Evolutionary conservation across 2,329 filamentous ascomycete genomes (phyloP).

Genomic region (Byssothecium circinans): DNA sequence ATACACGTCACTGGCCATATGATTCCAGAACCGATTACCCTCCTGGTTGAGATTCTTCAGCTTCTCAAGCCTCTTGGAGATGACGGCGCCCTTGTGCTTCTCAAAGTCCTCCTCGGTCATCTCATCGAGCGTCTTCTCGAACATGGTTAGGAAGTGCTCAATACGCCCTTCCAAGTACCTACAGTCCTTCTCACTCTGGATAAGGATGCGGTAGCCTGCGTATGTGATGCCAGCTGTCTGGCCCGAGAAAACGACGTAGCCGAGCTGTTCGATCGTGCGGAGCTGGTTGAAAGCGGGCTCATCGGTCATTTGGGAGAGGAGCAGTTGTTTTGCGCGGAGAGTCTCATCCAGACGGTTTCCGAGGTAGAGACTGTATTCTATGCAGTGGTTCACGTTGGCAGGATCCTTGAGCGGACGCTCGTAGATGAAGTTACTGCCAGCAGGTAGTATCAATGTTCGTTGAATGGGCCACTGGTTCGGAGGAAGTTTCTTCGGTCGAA

Average conservation of each 20-base stretch:
- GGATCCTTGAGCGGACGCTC: constrained; percentile 79
- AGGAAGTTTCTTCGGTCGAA: constrained; percentile 74
- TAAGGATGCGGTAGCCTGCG: constrained; percentile 78
- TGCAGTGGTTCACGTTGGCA: constrained; percentile 71
- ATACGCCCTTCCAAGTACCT: constrained; percentile 85
- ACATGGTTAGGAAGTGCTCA: constrained; percentile 75
- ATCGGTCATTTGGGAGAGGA: constrained; percentile 87
- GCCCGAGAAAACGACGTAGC: constrained; percentile 92
- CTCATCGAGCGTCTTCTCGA: constrained; percentile 65
- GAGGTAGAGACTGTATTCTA: constrained; percentile 51
- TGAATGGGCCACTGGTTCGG: constrained; percentile 77
- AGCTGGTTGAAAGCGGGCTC: constrained; percentile 95
- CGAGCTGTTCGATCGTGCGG: constrained; percentile 94
- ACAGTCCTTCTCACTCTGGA: constrained; percentile 87
- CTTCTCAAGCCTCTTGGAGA: constrained; percentile 86
- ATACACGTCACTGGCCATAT: constrained; percentile 83
- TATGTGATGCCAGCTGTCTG: constrained; percentile 73
- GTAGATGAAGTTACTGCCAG: constrained; percentile 82
- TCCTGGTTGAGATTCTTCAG: constrained; percentile 90
- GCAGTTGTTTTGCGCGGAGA: constrained; percentile 73
- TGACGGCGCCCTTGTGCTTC: constrained; percentile 83
- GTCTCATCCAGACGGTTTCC: constrained; percentile 60
- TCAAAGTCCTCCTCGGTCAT: constrained; percentile 89
- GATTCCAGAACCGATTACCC: constrained; percentile 77
- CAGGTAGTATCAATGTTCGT: constrained; percentile 74